These are phyloP conservation scores for Alternaria infectoria DNA, from an alignment of 2,329 filamentous ascomycete species.

Conservation along the genomic window DNA sequence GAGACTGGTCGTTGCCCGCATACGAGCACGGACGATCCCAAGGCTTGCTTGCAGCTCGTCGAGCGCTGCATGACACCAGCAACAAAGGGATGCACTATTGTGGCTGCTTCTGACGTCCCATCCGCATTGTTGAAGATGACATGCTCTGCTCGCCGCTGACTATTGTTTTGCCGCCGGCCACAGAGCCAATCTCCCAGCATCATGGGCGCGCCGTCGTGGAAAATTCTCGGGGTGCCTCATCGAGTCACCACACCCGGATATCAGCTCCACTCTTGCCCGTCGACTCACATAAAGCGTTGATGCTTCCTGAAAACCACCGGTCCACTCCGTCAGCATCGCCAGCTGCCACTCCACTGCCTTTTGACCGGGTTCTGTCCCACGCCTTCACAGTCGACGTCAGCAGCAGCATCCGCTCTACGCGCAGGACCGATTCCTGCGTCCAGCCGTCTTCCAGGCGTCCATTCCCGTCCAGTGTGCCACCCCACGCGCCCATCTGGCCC, in stretches of 20 bases:
- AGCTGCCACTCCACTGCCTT: constrained; percentile 2
- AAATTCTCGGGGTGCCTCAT: constrained; percentile 31
- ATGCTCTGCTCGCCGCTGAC: constrained; percentile 19
- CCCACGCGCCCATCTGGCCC: constrained; percentile 36
- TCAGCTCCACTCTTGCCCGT: constrained; percentile 31
- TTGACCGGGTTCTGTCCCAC: constrained; percentile 8
- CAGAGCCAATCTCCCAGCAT: constrained; percentile 18
- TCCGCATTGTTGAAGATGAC: constrained; percentile 5
- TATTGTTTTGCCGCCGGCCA: constrained; percentile 22
- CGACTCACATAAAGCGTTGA: constrained; percentile 32
- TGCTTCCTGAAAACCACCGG: constrained; percentile 15
- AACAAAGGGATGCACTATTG: constrained; percentile 13
- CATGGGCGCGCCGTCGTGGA: constrained; percentile 24
- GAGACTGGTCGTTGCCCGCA: background rate
- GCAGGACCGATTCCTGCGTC: constrained; percentile 27
- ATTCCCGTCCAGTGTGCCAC: constrained; percentile 20
- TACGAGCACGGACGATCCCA: constrained; percentile 21
- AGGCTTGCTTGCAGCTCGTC: constrained; percentile 6
- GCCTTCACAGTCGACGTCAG: constrained; percentile 7
- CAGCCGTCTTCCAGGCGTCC: constrained; percentile 20
- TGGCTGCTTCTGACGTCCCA: constrained; percentile 16
- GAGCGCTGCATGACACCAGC: constrained; percentile 21
- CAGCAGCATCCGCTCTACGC: constrained; percentile 34
- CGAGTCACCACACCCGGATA: constrained; percentile 37
- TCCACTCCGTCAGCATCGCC: constrained; percentile 3